Evolutionary conservation across 2,329 filamentous ascomycete genomes (phyloP).

Genomic region (Apiospora hydei): DNA sequence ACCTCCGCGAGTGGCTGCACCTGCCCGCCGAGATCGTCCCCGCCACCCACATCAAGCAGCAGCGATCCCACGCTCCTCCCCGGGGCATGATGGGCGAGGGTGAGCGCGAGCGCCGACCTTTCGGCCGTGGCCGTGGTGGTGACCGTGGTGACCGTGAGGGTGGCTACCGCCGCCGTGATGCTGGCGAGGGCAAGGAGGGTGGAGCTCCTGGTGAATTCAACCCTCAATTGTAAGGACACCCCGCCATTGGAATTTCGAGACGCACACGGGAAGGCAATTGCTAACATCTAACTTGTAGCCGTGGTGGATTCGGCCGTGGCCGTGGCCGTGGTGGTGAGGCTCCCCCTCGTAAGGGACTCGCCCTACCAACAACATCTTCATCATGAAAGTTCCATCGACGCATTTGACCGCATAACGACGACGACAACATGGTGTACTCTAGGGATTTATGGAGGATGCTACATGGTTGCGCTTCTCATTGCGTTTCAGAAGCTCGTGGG

Average conservation of each 20-base stretch:
- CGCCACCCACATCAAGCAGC: constrained; percentile 99
- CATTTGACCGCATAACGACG: constrained; percentile 25
- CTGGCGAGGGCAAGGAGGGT: constrained; percentile 87
- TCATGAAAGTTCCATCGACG: constrained; percentile 44
- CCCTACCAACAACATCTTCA: constrained; percentile 48
- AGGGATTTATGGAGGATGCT: constrained; percentile 48
- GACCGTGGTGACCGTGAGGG: constrained; percentile 85
- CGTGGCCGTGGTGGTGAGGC: constrained; percentile 67
- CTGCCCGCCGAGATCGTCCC: constrained; percentile 99
- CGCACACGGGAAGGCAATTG: constrained; percentile 31
- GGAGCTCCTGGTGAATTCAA: constrained; percentile 91
- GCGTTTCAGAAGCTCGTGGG: constrained; percentile 56
- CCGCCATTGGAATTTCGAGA: constrained; percentile 3
- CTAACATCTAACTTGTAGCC: constrained; percentile 61
- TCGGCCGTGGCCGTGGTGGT: constrained; percentile 77
- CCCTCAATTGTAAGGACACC: constrained; percentile 78
- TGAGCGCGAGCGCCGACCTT: constrained; percentile 81
- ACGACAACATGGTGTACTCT: constrained; percentile 45
- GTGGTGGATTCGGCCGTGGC: constrained; percentile 89
- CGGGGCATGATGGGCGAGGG: constrained; percentile 95
- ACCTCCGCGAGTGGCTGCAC: constrained; percentile 99
- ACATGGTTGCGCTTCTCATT: constrained; percentile 55
- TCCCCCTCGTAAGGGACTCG: constrained; percentile 66
- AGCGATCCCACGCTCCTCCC: constrained; percentile 96
- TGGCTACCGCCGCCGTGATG: constrained; percentile 90